Conservation (phyloP, 345 rosid genomes). For the Gossypium ekmanianum region DNA sequence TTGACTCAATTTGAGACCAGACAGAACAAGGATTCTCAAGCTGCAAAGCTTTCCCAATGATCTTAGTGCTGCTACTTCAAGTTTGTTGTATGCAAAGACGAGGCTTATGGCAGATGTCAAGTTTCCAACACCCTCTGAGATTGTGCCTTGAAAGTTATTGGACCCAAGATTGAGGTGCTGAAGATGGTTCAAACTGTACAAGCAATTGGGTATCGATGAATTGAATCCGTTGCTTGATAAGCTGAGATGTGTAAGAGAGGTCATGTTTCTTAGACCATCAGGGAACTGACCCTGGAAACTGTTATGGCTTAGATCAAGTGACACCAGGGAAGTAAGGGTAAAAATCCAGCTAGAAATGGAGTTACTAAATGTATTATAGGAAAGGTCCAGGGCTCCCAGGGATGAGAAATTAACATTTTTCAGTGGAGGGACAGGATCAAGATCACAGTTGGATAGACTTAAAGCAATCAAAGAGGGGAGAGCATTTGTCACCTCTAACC, state of each 20-base stretch:
- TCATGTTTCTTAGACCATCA: conserved; percentile 16
- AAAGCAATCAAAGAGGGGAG: conserved; percentile 22
- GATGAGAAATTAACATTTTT: conserved; percentile 20
- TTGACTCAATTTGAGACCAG: not conserved
- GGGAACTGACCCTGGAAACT: conserved; percentile 11
- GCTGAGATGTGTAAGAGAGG: conserved; percentile 19
- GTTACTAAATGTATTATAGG: not conserved
- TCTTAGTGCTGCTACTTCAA: not conserved
- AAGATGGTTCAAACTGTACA: conserved; percentile 16
- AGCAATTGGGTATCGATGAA: conserved; percentile 20
- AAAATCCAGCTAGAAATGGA: conserved; percentile 19
- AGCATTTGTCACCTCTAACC: conserved; percentile 7
- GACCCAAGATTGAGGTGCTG: conserved; percentile 9
- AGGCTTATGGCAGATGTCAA: not conserved
- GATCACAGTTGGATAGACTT: not conserved
- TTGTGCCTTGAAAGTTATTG: conserved; percentile 18
- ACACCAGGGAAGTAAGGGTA: not conserved
- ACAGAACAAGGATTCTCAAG: not conserved
- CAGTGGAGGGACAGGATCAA: not conserved
- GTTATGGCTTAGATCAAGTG: conserved; percentile 13
- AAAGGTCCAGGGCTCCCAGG: conserved; percentile 26
- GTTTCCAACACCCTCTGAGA: conserved; percentile 9
- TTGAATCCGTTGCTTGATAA: conserved; percentile 5
- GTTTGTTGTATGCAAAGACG: not conserved
- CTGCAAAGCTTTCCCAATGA: conserved; percentile 10